Evolutionary conservation across 768 basidiomycete species (phyloP).

Genomic region (Tylopilus balloui): DNA sequence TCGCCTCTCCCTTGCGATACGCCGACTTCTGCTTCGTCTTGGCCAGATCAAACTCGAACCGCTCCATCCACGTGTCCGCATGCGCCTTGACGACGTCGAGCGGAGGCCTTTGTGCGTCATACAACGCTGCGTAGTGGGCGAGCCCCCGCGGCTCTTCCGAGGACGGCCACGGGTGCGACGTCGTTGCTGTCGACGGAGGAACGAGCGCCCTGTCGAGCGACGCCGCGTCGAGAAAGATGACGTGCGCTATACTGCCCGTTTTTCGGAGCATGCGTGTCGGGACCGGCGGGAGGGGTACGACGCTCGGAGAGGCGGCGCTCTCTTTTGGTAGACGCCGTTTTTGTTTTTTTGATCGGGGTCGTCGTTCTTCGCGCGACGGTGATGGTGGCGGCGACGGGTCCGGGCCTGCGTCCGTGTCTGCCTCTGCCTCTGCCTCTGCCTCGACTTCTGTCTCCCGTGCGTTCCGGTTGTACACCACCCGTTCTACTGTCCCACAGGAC

Average conservation of each 20-base stretch:
- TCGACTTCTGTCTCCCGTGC: conserved; percentile 29
- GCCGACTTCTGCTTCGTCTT: conserved; percentile 57
- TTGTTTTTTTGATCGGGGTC: conserved; percentile 33
- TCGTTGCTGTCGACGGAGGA: conserved; percentile 40
- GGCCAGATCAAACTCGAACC: conserved; percentile 61
- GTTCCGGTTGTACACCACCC: conserved; percentile 59
- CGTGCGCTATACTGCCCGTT: conserved; percentile 66
- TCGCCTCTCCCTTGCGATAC: conserved; percentile 78
- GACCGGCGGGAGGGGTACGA: conserved; percentile 56
- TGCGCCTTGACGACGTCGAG: conserved; percentile 70
- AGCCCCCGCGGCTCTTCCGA: conserved; percentile 63
- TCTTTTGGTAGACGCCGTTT: conserved; percentile 25
- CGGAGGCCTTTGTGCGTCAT: conserved; percentile 68
- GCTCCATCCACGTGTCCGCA: conserved; percentile 71
- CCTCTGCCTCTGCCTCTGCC: conserved; percentile 17
- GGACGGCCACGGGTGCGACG: conserved; percentile 63
- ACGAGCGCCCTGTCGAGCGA: conserved; percentile 66
- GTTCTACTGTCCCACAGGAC: conserved; percentile 70
- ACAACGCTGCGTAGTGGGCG: conserved; percentile 61
- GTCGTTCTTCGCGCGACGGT: conserved; percentile 8
- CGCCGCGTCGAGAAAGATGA: conserved; percentile 66
- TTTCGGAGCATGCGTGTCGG: conserved; percentile 53
- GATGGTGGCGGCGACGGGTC: not conserved
- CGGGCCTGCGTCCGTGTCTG: conserved; percentile 4
- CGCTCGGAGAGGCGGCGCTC: conserved; percentile 40